Percentiles rank a stretch among this genome's conserved stretches.
Evolutionary conservation across 2,329 filamentous ascomycete species (phyloP).

Genomic region (Epichloe gansuensis): DNA sequence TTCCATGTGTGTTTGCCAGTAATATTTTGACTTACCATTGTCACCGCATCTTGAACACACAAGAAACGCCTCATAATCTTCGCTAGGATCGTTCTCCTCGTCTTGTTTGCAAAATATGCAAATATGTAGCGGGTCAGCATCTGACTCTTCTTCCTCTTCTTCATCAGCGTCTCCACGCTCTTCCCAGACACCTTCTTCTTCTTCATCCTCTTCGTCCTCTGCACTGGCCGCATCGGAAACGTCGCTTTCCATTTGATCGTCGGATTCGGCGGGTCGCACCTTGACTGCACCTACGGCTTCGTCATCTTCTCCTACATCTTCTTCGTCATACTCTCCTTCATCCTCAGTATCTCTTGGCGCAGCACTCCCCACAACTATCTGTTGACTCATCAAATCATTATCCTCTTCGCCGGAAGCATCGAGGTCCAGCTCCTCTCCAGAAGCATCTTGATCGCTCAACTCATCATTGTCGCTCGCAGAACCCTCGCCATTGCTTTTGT

Average conservation of each 20-base stretch:
- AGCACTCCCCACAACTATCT: constrained; percentile 12
- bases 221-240: constrained; percentile 33
- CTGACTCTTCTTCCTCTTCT: constrained; percentile 9
- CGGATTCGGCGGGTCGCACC: constrained; percentile 35
- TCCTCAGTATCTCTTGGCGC: constrained; percentile 19
- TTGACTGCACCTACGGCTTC: constrained; percentile 47
- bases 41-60: constrained; percentile 67
- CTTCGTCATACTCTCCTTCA: constrained; percentile 17
- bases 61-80: constrained; percentile 69
- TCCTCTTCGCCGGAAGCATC: constrained; percentile 32
- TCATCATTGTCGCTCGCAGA: constrained; percentile 21
- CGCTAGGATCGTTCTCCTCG: constrained; percentile 69
- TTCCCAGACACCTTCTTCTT: constrained; percentile 15
- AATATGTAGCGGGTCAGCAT: constrained; percentile 20
- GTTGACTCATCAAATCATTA: constrained; percentile 18
- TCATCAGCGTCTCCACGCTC: constrained; percentile 6
- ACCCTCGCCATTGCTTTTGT: constrained; percentile 9
- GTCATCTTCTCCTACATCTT: constrained; percentile 13
- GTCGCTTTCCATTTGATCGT: constrained; percentile 36
- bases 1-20: constrained; percentile 9
- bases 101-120: constrained; percentile 70
- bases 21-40: constrained; percentile 50
- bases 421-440: constrained; percentile 29
- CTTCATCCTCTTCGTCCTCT: constrained; percentile 17
- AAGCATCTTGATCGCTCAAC: constrained; percentile 26